phyloP scores from a whole-genome alignment of 1,284 basidiomycete species.

The Cutaneotrichosporon cavernicola region DNA sequence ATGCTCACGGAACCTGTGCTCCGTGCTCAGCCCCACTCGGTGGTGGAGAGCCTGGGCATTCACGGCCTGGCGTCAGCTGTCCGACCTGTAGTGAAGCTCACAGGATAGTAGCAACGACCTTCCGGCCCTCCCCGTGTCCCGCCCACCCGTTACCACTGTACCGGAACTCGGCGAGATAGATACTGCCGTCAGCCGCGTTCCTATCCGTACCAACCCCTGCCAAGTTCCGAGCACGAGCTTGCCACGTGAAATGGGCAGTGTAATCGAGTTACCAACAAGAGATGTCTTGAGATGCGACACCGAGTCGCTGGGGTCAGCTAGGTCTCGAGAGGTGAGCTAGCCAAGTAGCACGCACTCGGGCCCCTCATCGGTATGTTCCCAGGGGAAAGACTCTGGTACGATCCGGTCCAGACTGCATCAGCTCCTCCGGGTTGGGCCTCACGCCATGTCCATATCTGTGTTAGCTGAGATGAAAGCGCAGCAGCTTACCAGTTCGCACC shows the following conservation, averaged over 20 bases:
- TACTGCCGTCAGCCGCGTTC: conserved; percentile 12
- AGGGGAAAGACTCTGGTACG: conserved; percentile 81
- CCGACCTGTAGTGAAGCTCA: not conserved
- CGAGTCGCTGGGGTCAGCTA: conserved; percentile 45
- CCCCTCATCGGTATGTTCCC: conserved; percentile 87
- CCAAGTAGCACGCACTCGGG: conserved; percentile 65
- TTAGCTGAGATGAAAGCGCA: conserved; percentile 12
- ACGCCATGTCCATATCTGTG: conserved; percentile 57
- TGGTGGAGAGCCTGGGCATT: not conserved
- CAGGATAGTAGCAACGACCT: conserved; percentile 50
- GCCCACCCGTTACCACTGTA: conserved; percentile 48
- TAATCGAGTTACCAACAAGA: conserved; percentile 75
- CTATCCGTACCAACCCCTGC: conserved; percentile 60
- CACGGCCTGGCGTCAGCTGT: conserved; percentile 5
- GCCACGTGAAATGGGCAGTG: conserved; percentile 80
- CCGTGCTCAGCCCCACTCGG: too few species aligned
- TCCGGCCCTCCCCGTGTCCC: conserved; percentile 41
- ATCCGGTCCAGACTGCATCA: conserved; percentile 64
- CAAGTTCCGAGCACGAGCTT: conserved; percentile 82
- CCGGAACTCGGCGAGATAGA: conserved; percentile 45
- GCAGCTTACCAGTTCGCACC: conserved; percentile 13
- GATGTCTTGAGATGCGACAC: conserved; percentile 89
- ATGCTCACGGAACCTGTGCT: too few species aligned
- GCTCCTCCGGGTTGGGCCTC: not conserved
- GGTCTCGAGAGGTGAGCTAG: too few species aligned